Base-by-base conservation (phyloP, 2,329 filamentous ascomycete species). In the Bipolaris bicolor region DNA sequence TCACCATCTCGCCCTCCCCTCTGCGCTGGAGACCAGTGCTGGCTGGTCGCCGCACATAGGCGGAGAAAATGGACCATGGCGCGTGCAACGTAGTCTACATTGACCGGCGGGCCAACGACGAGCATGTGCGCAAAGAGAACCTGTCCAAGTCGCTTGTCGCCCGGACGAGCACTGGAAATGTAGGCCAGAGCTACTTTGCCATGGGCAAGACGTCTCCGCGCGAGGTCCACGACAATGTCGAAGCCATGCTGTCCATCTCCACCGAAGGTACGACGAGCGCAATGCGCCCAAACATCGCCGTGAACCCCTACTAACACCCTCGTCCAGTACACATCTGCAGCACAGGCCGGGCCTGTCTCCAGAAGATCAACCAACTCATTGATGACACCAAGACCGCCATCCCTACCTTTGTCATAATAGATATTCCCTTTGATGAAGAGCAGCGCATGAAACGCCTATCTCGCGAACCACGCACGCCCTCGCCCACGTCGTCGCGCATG, bases 31-130 rank as follows among this genome's bases (percentile, higher is more conserved):
- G 70, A 69, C 67, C 71, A 70, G 66, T 59, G 46, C 49, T 43
- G 53, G 61, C 72, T 71, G 70, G 68, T 72, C 70, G 65, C 70
- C 67, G 67, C 61, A 63, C 58, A 61, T 49, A 59, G 60, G 66
- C 64, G 69, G 69, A 70, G 67, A 75, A 63, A 50, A 79, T 79
- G 77, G 76, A 78, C 56, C 76, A 78, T 76, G 77, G 76, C 66
- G 72, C 75, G 56, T 79, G 77, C 70, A 78, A 78, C 67, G 72
- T 79, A 49, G 76, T 79, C 58, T 79, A 79, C 70, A 69, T 79
- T 60, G 76, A 79, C 66, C 73, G 77, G 48, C 74, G 77, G 52
- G 76, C 76, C 57, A 72, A 76, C 61, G 75, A 77, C 57, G 76
- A 77, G 61, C 68, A 75, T 61, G 75, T 78, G 40, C 70, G 70